Conservation (phyloP, 139 green algal species). For the Chlorokybus atmophyticus region DNA sequence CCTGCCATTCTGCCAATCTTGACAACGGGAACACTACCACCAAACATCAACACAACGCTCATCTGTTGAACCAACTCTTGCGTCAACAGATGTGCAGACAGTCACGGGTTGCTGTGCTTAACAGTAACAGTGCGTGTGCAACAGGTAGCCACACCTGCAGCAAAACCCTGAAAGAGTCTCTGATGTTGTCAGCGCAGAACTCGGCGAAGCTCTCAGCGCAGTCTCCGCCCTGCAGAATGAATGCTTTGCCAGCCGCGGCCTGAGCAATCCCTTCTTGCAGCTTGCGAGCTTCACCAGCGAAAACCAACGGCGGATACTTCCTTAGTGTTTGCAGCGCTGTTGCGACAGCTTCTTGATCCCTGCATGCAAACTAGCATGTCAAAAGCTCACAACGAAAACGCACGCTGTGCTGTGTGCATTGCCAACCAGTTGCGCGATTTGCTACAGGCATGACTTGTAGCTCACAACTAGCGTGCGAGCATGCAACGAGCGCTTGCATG, state of each 20-base stretch:
- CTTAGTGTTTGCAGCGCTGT: conserved; percentile 50
- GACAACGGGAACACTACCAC: conserved; percentile 81
- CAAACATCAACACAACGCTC: conserved; percentile 89
- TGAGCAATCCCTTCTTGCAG: conserved; percentile 75
- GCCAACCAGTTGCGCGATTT: too few species aligned
- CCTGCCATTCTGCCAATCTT: conserved; percentile 97
- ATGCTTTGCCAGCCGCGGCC: conserved; percentile 51
- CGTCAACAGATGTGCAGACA: neutral
- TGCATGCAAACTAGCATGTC: too few species aligned
- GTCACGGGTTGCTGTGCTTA: neutral
- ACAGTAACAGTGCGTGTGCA: neutral
- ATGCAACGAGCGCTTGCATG: too few species aligned
- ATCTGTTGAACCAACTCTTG: too few species aligned
- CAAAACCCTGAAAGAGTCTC: conserved; percentile 40
- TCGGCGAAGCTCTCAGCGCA: conserved; percentile 92
- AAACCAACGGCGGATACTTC: conserved; percentile 81
- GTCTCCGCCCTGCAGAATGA: conserved; percentile 65
- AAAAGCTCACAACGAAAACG: too few species aligned
- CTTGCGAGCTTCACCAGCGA: conserved; percentile 85
- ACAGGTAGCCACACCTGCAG: too few species aligned
- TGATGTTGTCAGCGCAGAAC: conserved; percentile 90
- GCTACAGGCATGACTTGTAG: too few species aligned
- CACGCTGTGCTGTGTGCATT: too few species aligned
- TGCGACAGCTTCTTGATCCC: conserved; percentile 42
- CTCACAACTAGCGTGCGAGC: too few species aligned